These are phyloP conservation scores for Colletotrichum gigasporum DNA, from an alignment of 2,329 filamentous ascomycete species.

Conservation along the genomic window DNA sequence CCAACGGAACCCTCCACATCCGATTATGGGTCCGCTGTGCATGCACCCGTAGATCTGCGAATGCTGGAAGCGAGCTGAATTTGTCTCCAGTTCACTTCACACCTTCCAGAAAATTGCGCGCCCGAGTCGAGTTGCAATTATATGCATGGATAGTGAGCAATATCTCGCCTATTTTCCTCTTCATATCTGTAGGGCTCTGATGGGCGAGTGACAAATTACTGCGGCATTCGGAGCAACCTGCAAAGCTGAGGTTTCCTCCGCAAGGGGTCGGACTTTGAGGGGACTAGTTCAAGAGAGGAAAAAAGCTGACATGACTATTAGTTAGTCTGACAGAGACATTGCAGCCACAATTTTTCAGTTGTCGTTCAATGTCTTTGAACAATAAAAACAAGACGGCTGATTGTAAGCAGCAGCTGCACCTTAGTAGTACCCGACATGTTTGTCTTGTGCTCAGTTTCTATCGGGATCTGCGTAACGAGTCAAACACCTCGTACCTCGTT, in stretches of 20 bases:
- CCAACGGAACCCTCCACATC: not conserved
- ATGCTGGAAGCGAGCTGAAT: not conserved
- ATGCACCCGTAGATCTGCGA: not conserved
- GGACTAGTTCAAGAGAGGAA: not conserved
- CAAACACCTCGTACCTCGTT: conserved; percentile 1
- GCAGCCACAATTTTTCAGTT: too few species aligned
- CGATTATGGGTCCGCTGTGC: not conserved
- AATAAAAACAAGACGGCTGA: too few species aligned
- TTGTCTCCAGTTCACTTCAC: not conserved
- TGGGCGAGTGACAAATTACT: not conserved
- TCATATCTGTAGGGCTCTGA: not conserved
- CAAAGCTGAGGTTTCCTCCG: too few species aligned
- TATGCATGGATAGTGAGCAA: not conserved
- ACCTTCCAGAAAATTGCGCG: conserved; percentile 9
- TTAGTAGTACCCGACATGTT: too few species aligned
- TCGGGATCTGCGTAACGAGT: not conserved
- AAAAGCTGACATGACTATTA: too few species aligned
- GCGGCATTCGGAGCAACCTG: too few species aligned
- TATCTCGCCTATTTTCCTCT: not conserved
- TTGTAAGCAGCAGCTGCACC: too few species aligned
- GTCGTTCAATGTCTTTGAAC: too few species aligned
- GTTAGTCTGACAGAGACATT: too few species aligned
- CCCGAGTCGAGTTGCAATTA: not conserved
- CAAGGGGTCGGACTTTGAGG: too few species aligned
- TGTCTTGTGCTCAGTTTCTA: not conserved